phyloP scores from a whole-genome alignment of 805 yeast genomes.

The Naumovozyma castellii region DNA sequence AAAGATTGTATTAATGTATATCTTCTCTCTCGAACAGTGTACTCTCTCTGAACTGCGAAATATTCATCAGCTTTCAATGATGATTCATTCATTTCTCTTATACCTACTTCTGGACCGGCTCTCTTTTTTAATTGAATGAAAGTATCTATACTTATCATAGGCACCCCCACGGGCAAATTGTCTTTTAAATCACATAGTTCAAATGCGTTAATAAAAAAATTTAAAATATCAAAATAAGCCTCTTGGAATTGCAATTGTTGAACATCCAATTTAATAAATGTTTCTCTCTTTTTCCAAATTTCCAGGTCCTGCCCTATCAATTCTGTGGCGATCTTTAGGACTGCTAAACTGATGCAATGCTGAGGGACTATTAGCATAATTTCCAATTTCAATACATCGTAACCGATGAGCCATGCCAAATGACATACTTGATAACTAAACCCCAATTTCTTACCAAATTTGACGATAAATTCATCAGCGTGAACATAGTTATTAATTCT shows the following conservation, averaged over 20 bases:
- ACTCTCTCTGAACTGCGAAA: conserved; percentile 31
- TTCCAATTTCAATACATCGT: conserved; percentile 64
- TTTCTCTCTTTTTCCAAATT: conserved; percentile 9
- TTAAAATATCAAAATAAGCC: conserved; percentile 48
- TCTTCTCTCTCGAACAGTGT: conserved; percentile 37
- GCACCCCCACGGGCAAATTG: conserved; percentile 24
- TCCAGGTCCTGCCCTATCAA: conserved; percentile 24
- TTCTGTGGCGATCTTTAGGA: conserved; percentile 50
- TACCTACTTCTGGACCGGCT: conserved; percentile 31
- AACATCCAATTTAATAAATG: conserved; percentile 23
- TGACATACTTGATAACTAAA: conserved; percentile 40
- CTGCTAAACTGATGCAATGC: conserved; percentile 64
- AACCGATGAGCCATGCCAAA: conserved; percentile 66
- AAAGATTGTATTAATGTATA: conserved; percentile 35
- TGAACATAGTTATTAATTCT: conserved; percentile 42
- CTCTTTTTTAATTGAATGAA: conserved; percentile 38
- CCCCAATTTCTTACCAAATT: conserved; percentile 43
- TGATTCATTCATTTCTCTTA: conserved; percentile 16
- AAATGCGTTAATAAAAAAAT: conserved; percentile 51
- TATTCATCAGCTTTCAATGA: conserved; percentile 32
- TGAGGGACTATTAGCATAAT: conserved; percentile 61
- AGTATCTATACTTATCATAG: conserved; percentile 22
- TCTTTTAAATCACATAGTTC: conserved; percentile 42
- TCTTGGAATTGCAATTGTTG: conserved; percentile 32
- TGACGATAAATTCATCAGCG: conserved; percentile 57